phyloP scores from a whole-genome alignment of 306 rosid species.

The Quercus berberidifolia region DNA sequence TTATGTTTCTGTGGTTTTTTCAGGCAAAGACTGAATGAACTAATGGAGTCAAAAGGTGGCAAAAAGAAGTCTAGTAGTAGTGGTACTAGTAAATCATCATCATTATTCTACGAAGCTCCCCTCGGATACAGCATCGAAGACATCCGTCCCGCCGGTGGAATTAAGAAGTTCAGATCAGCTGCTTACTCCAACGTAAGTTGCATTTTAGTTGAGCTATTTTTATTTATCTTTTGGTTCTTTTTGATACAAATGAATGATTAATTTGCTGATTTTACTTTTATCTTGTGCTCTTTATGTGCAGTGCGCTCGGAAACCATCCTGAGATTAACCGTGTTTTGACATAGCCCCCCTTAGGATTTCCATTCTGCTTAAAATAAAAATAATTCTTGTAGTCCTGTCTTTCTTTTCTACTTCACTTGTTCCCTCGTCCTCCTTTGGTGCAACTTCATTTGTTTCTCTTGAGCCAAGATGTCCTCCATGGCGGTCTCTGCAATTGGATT shows the following conservation, averaged over 20 bases:
- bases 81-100: slow-evolving; percentile 77
- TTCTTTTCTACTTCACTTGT: slow-evolving; percentile 11
- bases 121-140: slow-evolving; percentile 97
- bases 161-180: slow-evolving; percentile 95
- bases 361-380: slow-evolving; percentile 8
- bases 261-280: neutral
- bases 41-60: slow-evolving; percentile 95
- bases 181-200: slow-evolving; percentile 92
- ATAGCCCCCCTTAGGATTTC: slow-evolving; percentile 35
- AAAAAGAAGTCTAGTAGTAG: slow-evolving; percentile 73
- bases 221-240: neutral
- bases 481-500: slow-evolving; percentile 80
- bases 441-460: neutral
- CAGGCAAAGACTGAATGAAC: slow-evolving; percentile 63
- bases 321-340: slow-evolving; percentile 30
- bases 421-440: slow-evolving; percentile 12
- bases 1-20: neutral
- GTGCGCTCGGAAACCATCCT: slow-evolving; percentile 97
- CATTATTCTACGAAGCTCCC: slow-evolving; percentile 86
- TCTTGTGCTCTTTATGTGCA: slow-evolving; percentile 32
- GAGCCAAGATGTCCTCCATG: slow-evolving; percentile 58
- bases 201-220: neutral
- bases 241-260: neutral
- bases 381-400: slow-evolving; percentile 3
- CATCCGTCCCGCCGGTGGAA: slow-evolving; percentile 95